Evolutionary conservation across 148 eudicot genomes (phyloP).

Genomic region (Simmondsia chinensis): DNA sequence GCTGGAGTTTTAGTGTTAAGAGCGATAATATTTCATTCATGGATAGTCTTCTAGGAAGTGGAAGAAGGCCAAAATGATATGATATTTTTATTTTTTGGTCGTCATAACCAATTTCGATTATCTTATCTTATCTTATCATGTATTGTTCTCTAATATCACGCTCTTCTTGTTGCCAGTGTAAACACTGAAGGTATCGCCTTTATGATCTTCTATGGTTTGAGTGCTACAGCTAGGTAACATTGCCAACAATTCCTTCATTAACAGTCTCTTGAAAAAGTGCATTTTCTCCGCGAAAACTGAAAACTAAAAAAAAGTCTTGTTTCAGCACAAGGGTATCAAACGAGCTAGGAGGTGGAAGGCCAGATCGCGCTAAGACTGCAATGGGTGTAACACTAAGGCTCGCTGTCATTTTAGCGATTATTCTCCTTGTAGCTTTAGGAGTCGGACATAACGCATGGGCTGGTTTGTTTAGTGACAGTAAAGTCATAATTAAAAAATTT

Average conservation of each 20-base stretch:
- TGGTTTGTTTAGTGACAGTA: constrained; percentile 44
- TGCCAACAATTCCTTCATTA: no score
- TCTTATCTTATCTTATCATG: no score
- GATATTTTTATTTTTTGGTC: no score
- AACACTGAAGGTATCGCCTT: constrained; percentile 72
- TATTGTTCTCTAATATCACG: background rate
- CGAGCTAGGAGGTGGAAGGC: constrained; percentile 71
- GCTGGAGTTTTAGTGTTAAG: no score
- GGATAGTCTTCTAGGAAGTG: no score
- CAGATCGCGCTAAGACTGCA: constrained; percentile 52
- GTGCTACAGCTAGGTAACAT: constrained; percentile 72
- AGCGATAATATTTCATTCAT: no score
- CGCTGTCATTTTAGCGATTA: constrained; percentile 36
- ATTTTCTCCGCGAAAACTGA: no score
- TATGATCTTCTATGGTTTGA: constrained; percentile 67
- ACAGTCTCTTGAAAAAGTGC: no score
- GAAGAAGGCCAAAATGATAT: no score
- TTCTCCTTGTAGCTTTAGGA: constrained; percentile 37
- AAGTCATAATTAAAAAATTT: constrained; percentile 30
- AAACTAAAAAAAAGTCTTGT: no score
- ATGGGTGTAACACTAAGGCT: constrained; percentile 63
- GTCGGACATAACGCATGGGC: constrained; percentile 74
- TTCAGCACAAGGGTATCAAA: constrained; percentile 97
- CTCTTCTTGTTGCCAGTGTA: constrained; percentile 29
- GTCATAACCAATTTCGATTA: no score